Base-by-base conservation (phyloP, 2,329 filamentous ascomycete genomes). In the Clonostachys chloroleuca region DNA sequence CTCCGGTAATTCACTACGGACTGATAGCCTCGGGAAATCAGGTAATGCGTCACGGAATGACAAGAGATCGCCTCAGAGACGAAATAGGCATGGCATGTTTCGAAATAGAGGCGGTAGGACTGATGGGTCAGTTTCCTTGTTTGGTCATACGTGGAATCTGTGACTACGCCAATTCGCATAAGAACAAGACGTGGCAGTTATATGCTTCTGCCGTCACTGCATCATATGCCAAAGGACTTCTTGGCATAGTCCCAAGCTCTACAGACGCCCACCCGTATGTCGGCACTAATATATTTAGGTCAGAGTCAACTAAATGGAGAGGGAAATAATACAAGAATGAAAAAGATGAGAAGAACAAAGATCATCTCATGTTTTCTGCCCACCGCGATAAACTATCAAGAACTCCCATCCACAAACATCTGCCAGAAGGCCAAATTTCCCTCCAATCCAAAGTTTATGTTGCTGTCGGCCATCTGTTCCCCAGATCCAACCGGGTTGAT, bases 141-240 rank as follows among this genome's bases (percentile, higher is more conserved):
- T 43, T 67, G 3, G 53, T 68, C 6, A 59, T 69, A 47, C 64
- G 64, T 41, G 63, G 64, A 5, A 59, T 65, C 8, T 62, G 57
- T 47, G 61, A 68, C 50, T 69, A 67, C 47, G 58, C 61, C 1
- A 66, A 69, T 47, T 57, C 59, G 30, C 65, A 68, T 48, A 65
- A 67, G 49, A 61, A 53, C 42, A 60, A 64, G 18, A 46, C 24
- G 6, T 68, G 62, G 63, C 63, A 68, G 39, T 40, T 46, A 4
- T 68, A 65, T 55, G 64, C 64, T 7, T 59, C 65, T 2, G 56
- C 55, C 0, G 57, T 56, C 4, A 62, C 63, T 4, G 63, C 64
- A 2, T 56, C 62, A 8, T 51, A 45, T 37, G 49, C 49, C 5
- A 52, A 36, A 40, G 46, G 45, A 37, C 24, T 48, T n/a, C 36